Percentiles rank a stretch among this genome's conserved stretches.
Conservation (phyloP, 768 basidiomycete genomes). For the Cubamyces sp. region DNA sequence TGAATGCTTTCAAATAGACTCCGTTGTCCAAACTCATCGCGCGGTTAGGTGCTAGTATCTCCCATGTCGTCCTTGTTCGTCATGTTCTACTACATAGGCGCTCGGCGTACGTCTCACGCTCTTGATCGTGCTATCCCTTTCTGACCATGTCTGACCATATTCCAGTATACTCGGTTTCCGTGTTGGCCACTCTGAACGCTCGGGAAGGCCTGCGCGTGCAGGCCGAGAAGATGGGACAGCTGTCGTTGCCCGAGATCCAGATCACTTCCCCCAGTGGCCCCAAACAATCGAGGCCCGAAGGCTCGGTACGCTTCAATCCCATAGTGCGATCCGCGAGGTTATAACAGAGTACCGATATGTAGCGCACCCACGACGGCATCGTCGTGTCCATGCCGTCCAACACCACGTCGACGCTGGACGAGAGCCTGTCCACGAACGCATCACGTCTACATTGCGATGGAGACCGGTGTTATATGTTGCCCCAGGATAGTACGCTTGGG, state of each 20-base stretch:
- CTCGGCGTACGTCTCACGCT: not conserved
- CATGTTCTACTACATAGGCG: constrained; percentile 18
- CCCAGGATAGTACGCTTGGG: not conserved
- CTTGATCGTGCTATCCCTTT: too few species aligned
- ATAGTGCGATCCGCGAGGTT: too few species aligned
- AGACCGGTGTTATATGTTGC: constrained; percentile 3
- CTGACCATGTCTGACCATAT: not conserved
- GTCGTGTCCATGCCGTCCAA: not conserved
- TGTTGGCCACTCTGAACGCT: constrained; percentile 10
- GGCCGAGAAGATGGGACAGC: constrained; percentile 11
- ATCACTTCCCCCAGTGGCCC: not conserved
- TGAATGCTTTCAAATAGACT: too few species aligned
- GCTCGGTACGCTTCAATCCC: not conserved
- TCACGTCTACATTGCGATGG: constrained; percentile 6
- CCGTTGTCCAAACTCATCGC: not conserved
- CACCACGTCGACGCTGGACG: not conserved
- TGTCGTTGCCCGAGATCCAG: constrained; percentile 6
- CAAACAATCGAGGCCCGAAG: not conserved
- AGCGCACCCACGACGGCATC: not conserved
- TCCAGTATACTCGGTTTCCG: constrained; percentile 13
- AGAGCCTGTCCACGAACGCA: not conserved
- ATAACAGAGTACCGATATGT: too few species aligned
- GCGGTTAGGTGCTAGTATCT: not conserved
- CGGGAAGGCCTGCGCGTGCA: constrained; percentile 3
- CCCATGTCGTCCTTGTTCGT: constrained; percentile 12